phyloP scores from a whole-genome alignment of 2,329 filamentous ascomycete species.

The Alternaria sp. region DNA sequence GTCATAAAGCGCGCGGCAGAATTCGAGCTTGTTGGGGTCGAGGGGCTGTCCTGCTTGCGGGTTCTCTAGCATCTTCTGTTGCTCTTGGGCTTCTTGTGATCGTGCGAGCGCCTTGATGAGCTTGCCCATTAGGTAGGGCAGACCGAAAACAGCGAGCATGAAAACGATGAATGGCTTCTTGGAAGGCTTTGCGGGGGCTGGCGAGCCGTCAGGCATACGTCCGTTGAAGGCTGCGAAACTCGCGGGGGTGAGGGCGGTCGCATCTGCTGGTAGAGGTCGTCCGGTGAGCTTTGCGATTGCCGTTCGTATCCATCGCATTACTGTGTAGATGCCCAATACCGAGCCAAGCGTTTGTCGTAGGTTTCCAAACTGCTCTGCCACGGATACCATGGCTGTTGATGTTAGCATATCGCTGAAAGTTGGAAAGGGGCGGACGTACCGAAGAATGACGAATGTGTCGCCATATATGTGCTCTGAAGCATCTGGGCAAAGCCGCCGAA shows the following conservation, averaged over 20 bases:
- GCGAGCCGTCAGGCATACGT: conserved; percentile 69
- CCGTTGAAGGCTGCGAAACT: conserved; percentile 91
- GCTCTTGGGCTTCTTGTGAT: conserved; percentile 83
- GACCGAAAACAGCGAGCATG: conserved; percentile 88
- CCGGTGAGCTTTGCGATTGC: conserved; percentile 92
- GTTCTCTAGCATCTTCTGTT: conserved; percentile 61
- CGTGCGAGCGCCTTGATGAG: conserved; percentile 85
- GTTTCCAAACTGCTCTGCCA: conserved; percentile 95
- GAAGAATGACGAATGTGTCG: conserved; percentile 97
- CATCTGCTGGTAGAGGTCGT: conserved; percentile 85
- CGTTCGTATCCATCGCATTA: conserved; percentile 93
- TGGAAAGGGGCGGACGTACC: conserved; percentile 63
- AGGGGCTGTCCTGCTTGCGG: conserved; percentile 61
- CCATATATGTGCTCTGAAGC: conserved; percentile 99
- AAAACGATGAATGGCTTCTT: conserved; percentile 98
- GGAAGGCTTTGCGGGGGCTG: conserved; percentile 73
- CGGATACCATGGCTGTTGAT: conserved; percentile 85
- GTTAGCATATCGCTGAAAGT: conserved; percentile 17
- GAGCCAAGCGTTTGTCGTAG: conserved; percentile 92
- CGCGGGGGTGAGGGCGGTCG: conserved; percentile 83
- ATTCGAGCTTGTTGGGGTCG: conserved; percentile 91
- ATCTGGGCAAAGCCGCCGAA: conserved; percentile 99
- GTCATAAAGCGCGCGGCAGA: conserved; percentile 93
- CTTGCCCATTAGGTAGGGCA: conserved; percentile 97
- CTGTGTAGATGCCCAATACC: conserved; percentile 90